Evolutionary conservation across 1,284 basidiomycete species (phyloP).

Genomic region (Ganoderma lucidum): DNA sequence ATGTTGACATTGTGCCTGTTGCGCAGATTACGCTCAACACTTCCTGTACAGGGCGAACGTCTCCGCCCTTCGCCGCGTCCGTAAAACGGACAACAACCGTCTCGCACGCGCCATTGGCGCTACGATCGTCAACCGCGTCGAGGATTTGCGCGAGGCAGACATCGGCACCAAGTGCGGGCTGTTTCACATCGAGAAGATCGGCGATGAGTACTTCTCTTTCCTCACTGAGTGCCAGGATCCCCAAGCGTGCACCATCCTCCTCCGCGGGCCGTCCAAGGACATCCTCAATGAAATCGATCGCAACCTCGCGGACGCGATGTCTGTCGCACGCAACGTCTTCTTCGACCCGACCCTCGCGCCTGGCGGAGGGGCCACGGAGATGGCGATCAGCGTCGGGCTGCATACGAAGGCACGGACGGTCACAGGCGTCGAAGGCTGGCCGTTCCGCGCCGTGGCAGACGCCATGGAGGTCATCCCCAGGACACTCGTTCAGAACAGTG

Average conservation of each 20-base stretch:
- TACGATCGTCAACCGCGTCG: slow-evolving; percentile 96
- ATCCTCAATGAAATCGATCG: slow-evolving; percentile 98
- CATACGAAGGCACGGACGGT: slow-evolving; percentile 85
- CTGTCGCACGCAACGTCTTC: slow-evolving; percentile 95
- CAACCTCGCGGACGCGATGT: slow-evolving; percentile 98
- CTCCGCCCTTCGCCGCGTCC: slow-evolving; percentile 92
- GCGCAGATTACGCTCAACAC: slow-evolving; percentile 91
- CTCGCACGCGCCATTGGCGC: slow-evolving; percentile 96
- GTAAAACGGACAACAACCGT: slow-evolving; percentile 99
- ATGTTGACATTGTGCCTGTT: background rate
- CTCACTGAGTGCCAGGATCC: slow-evolving; percentile 92
- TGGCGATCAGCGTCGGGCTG: slow-evolving; percentile 94
- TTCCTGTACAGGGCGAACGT: slow-evolving; percentile 91
- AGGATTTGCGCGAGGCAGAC: slow-evolving; percentile 93
- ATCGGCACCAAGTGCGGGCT: slow-evolving; percentile 94
- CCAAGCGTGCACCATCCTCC: slow-evolving; percentile 97
- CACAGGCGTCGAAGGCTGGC: slow-evolving; percentile 89
- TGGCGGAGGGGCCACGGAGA: slow-evolving; percentile 97
- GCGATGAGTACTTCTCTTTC: slow-evolving; percentile 99
- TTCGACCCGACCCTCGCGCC: slow-evolving; percentile 94
- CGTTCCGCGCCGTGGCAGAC: slow-evolving; percentile 92
- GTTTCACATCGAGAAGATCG: slow-evolving; percentile 97
- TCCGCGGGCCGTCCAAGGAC: slow-evolving; percentile 98
- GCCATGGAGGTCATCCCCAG: slow-evolving; percentile 98
- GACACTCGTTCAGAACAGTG: slow-evolving; percentile 95